Percentiles rank a stretch among this genome's conserved stretches.
These are phyloP conservation scores for Solanum hybrid DNA, from an alignment of 305 asterid species.

Conservation along the genomic window DNA sequence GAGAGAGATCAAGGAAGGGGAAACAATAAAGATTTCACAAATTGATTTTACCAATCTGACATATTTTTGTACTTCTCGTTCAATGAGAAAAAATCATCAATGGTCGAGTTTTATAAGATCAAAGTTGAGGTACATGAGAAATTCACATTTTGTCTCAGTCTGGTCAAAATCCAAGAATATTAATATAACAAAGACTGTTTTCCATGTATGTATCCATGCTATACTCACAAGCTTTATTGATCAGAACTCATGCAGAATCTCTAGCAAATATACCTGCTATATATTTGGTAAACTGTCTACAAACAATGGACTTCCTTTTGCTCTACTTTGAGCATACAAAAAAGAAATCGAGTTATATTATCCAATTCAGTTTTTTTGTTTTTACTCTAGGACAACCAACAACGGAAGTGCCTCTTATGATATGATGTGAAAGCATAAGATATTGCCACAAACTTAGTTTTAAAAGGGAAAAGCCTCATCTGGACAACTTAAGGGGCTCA, in stretches of 20 bases:
- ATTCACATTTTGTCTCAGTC: neutral
- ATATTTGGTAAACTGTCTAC: neutral
- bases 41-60: neutral
- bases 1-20: neutral
- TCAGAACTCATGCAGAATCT: neutral
- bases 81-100: neutral
- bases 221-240: neutral
- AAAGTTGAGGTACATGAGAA: neutral
- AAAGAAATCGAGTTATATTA: too few relatives aligned
- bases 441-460: neutral
- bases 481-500: neutral
- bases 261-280: neutral
- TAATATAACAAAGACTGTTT: neutral
- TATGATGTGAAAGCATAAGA: neutral
- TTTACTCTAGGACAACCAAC: neutral
- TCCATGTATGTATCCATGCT: neutral
- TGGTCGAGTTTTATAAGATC: neutral
- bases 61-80: neutral
- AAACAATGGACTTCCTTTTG: neutral
- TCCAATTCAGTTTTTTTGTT: too few relatives aligned
- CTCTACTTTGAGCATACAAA: too few relatives aligned
- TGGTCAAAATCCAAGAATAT: neutral
- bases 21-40: neutral
- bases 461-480: neutral
- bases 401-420: neutral